Conservation (phyloP, 192 early-diverging fungal genomes). For the Coemansia sp. region DNA sequence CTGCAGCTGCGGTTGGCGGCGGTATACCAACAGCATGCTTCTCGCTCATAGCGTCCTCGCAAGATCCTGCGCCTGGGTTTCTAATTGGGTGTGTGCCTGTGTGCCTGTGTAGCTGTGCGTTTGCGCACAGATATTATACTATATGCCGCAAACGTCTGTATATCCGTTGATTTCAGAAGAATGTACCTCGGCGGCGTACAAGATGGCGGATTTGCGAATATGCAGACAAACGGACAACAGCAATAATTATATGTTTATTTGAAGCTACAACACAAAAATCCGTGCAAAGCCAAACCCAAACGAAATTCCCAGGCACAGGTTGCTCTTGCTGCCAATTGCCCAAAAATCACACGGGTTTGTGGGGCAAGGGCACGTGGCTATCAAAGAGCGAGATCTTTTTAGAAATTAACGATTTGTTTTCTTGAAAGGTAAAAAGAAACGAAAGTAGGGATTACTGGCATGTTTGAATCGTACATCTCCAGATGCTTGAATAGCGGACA, state of each 20-base stretch:
- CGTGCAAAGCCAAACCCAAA: background rate
- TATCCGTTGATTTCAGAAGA: background rate
- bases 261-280: background rate
- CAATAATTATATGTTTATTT: background rate
- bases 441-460: background rate
- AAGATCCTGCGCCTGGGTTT: background rate
- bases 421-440: background rate
- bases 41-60: conserved; percentile 16
- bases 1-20: conserved; percentile 5
- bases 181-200: background rate
- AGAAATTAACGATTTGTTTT: background rate
- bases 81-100: background rate
- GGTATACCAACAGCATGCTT: background rate
- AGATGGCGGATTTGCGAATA: background rate
- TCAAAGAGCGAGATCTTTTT: background rate
- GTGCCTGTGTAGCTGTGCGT: background rate
- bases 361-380: conserved; percentile 21
- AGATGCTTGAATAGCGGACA: background rate
- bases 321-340: background rate
- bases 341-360: conserved; percentile 4
- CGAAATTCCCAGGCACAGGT: background rate
- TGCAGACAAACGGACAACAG: background rate
- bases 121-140: background rate
- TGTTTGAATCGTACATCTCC: background rate
- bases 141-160: background rate